A percentile compares a stretch with the other conserved stretches of the same genome.
phyloP scores from a whole-genome alignment of 169 alveolate genomes.

The Cryptosporidium xiaoi region DNA sequence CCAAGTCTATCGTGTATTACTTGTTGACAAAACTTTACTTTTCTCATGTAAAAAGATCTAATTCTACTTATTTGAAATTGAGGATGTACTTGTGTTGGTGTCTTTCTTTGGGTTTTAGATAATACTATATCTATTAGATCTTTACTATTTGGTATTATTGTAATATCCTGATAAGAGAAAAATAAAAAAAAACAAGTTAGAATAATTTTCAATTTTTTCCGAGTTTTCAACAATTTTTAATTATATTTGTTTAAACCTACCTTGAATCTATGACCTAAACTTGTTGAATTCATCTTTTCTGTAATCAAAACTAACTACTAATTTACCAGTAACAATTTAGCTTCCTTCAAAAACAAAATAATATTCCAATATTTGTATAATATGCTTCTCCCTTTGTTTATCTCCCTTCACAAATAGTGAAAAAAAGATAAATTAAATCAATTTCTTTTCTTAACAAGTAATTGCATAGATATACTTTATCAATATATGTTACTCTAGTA shows the following conservation, averaged over 20 bases:
- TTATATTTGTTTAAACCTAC: conserved; percentile 21
- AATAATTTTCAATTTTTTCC: neutral
- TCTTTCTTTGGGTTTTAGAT: conserved; percentile 98
- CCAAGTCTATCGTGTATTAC: conserved; percentile 93
- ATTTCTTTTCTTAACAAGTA: too few relatives aligned
- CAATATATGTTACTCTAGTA: too few relatives aligned
- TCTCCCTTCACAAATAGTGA: too few relatives aligned
- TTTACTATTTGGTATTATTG: conserved; percentile 92
- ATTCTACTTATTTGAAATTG: conserved; percentile 97
- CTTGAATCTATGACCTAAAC: conserved; percentile 74
- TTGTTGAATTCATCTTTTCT: conserved; percentile 56
- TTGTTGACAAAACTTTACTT: conserved; percentile 96
- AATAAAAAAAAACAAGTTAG: neutral
- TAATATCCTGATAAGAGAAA: conserved; percentile 86
- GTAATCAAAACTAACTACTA: too few relatives aligned
- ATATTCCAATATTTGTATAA: too few relatives aligned
- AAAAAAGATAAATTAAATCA: too few relatives aligned
- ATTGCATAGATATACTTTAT: too few relatives aligned
- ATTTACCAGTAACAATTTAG: too few relatives aligned
- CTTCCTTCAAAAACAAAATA: too few relatives aligned
- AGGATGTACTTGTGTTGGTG: conserved; percentile 99
- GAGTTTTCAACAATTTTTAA: neutral
- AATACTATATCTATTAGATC: conserved; percentile 93
- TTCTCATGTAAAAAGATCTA: conserved; percentile 98
- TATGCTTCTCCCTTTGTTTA: too few relatives aligned